Base-by-base conservation (phyloP, 129 eudicot species). In the Escallonia rubra region DNA sequence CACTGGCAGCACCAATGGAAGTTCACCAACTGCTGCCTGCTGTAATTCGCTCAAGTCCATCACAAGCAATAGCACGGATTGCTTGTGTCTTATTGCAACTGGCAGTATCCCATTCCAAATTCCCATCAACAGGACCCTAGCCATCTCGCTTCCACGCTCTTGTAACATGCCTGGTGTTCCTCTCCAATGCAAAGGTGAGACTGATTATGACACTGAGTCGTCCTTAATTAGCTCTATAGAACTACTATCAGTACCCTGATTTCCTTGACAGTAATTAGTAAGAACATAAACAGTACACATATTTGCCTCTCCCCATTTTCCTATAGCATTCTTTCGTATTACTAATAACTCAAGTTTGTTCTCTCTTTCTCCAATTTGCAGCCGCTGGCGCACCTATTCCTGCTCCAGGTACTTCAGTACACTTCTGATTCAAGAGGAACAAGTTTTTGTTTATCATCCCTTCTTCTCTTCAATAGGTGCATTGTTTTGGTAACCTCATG, bases 81-180 rank as follows among this genome's bases (percentile, higher is more conserved):
- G 98, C 65, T 67, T 92, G 2, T 92, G 98, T 73, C 79, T 76
- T 8, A 72, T 92, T 51, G 89, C 72, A 13, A 88, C 91, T 0
- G 98, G 87, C 3, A 77, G 76, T 23, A 80, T 88, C 50, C 95
- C 96, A 8, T 92, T 92, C 41, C 79, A 79, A n/a, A 53, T 92
- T 16, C 98, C 98, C 11, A 71, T 88, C 14, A 92, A 92, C 58
- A 82, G 81, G 5, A 86, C 84, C 23, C 79, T 77, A 0, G 95
- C 91, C 61, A 77, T 86, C 10, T 80, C 91, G 10, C 82, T 92
- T 8, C 98, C 98, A 4, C 87, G 85, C 3, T 87, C 98, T 34
- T 92, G 98, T 62, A 85, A 80, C 65, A 86, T 86, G 90, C 85
- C 96, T 6, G 85, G 95, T 10, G 96, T 92, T 3, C 95, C 96